Evolutionary conservation across 805 yeast species (phyloP), one percentile per base, ranked within the genome.

Genomic region (Maudiozyma bulderi): DNA sequence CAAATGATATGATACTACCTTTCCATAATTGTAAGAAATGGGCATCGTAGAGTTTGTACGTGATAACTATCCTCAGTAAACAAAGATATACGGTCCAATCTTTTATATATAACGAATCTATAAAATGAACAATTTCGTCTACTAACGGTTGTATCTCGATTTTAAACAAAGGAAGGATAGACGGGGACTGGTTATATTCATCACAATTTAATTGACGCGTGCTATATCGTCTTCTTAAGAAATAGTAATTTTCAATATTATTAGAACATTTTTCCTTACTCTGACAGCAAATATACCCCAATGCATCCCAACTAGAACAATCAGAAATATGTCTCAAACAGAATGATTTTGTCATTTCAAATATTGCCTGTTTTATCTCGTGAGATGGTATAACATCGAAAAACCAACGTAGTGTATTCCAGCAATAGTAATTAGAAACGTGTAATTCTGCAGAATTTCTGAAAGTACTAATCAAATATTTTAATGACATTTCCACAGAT

Each of bases 401-500:
- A 11, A 57, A 48, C 65, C 70, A 69, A 31, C 64, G 56, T 8
- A 61, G 44, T n/a, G 69, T 61, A 47, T 65, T 62, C 73, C 74
- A 71, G 6, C 73, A 63, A 47, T 71, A 71, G 47, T 69, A 71
- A 48, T 71, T 71, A 0, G 70, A 59, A 15, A 57, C 52, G 50
- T 71, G 75, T 5, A 57, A 46, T 8, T 51, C 50, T 1, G 66
- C 72, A 1, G 73, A 62, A 37, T 47, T 47, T 13, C 31, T 20
- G n/a, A 47, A 30, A 5, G 49, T 47, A 6, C 13, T 9, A 6
- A 38, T 31, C 11, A 37, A 28, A 15, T 32, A 14, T 6, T 41
- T 43, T 1, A 62, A 20, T 9, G 65, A 57, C 0, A 40, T 2
- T 8, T 33, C 14, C 3, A 13, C 28, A n/a, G 14, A 37, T 8